phyloP scores from a whole-genome alignment of 345 rosid species.

The Linum trigynum region DNA sequence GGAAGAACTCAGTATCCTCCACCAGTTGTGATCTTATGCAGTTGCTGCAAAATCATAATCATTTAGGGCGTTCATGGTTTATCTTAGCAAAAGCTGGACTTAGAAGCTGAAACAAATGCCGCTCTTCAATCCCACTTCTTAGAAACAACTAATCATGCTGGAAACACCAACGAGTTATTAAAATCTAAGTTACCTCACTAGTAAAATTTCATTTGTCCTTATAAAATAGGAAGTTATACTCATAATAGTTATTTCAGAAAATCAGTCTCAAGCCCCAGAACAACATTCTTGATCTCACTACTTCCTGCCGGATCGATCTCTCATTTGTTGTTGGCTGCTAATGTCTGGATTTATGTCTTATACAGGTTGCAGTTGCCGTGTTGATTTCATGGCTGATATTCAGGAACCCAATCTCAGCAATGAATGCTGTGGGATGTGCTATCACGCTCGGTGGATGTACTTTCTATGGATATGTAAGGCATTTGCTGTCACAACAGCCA shows the following conservation, averaged over 20 bases:
- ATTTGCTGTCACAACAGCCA: constrained; percentile 65
- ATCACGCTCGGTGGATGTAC: constrained; percentile 91
- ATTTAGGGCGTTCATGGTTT: too few relatives aligned
- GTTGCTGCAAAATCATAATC: not conserved
- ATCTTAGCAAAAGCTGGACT: too few relatives aligned
- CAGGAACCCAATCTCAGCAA: constrained; percentile 70
- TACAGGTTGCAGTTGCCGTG: constrained; percentile 94
- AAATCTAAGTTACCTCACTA: too few relatives aligned
- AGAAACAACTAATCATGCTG: too few relatives aligned
- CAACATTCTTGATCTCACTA: not conserved
- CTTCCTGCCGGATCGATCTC: not conserved
- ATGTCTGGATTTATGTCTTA: not conserved
- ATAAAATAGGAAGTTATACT: too few relatives aligned
- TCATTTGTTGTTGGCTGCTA: not conserved
- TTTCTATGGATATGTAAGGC: constrained; percentile 88
- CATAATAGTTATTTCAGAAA: too few relatives aligned
- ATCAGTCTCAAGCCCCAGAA: too few relatives aligned
- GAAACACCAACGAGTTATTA: too few relatives aligned
- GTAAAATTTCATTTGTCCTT: too few relatives aligned
- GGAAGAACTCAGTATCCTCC: not conserved
- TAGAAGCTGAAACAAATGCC: too few relatives aligned
- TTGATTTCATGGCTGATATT: constrained; percentile 88
- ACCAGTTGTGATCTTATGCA: not conserved
- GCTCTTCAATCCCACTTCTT: too few relatives aligned
- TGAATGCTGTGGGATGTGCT: constrained; percentile 92